Percentiles rank a stretch among this genome's conserved stretches.
phyloP scores from a whole-genome alignment of 2,329 filamentous ascomycete species.

The Trichoderma sp. region DNA sequence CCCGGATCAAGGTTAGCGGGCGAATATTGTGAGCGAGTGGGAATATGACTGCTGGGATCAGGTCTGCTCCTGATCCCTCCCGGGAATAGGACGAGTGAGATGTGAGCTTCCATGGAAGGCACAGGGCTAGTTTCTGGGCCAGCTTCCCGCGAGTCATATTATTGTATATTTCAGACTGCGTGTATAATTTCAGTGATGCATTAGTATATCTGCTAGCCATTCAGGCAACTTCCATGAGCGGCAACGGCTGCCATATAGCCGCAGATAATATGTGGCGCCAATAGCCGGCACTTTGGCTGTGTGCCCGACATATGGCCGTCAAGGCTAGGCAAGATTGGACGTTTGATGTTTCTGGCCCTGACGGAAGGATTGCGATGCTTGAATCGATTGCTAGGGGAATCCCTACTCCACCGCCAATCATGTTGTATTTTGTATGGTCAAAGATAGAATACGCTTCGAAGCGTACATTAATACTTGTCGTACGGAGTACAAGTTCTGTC shows the following conservation, averaged over 20 bases:
- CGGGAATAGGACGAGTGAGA: not conserved
- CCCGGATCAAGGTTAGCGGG: constrained; percentile 14
- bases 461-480: not conserved
- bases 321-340: constrained; percentile 4
- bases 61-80: not conserved
- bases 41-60: not conserved
- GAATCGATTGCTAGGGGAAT: not conserved
- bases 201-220: not conserved
- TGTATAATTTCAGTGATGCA: not conserved
- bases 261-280: constrained; percentile 1
- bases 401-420: not conserved
- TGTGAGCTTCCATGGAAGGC: not conserved
- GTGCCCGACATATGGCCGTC: constrained; percentile 12
- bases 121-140: not conserved
- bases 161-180: constrained; percentile 3
- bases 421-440: not conserved
- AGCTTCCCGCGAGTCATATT: constrained; percentile 1
- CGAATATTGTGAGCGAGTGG: not conserved
- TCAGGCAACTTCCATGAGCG: not conserved
- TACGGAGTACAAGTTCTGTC: not conserved
- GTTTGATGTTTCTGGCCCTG: not conserved
- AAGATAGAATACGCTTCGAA: not conserved
- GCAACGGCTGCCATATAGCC: not conserved
- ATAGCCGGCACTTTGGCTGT: constrained; percentile 14
- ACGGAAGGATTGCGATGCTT: constrained; percentile 7